Conservation (phyloP, 2,329 filamentous ascomycete species). For the Exophiala alcalophila region DNA sequence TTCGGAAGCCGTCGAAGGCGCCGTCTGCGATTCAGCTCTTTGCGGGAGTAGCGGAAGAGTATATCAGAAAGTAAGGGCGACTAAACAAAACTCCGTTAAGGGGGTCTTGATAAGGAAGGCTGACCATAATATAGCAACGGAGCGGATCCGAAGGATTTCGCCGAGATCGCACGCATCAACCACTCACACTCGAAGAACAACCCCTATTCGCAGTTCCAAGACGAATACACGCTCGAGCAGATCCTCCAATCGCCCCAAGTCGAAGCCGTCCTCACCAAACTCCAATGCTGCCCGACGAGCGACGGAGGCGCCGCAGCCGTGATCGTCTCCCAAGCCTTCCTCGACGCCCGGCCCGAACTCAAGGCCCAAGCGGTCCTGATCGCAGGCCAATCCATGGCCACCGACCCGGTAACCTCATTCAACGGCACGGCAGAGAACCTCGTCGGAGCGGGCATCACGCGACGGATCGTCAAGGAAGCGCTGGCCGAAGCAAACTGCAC, state of each 20-base stretch:
- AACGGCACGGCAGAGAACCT: conserved; percentile 78
- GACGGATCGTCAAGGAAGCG: conserved; percentile 65
- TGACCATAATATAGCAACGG: conserved; percentile 66
- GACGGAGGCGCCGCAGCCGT: conserved; percentile 88
- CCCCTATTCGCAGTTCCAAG: conserved; percentile 93
- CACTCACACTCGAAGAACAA: conserved; percentile 87
- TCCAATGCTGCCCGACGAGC: conserved; percentile 97
- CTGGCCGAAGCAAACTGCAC: conserved; percentile 67
- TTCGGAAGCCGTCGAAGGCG: background rate
- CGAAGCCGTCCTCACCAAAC: conserved; percentile 83
- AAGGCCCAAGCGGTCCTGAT: conserved; percentile 80
- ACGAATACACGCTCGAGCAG: conserved; percentile 85
- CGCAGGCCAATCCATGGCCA: conserved; percentile 80
- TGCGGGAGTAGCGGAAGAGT: background rate
- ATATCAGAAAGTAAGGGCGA: conserved; percentile 33
- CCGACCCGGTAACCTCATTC: conserved; percentile 79
- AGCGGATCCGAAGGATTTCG: conserved; percentile 80
- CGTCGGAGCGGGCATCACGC: conserved; percentile 82
- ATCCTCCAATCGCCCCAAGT: conserved; percentile 73
- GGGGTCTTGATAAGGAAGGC: conserved; percentile 33
- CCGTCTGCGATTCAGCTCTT: conserved; percentile 55
- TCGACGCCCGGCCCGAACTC: conserved; percentile 79
- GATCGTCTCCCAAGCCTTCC: conserved; percentile 82
- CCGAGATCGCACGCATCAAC: conserved; percentile 89
- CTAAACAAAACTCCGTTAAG: conserved; percentile 58